Conservation (phyloP, 176 grass and related monocot genomes). For the Puya raimondii region DNA sequence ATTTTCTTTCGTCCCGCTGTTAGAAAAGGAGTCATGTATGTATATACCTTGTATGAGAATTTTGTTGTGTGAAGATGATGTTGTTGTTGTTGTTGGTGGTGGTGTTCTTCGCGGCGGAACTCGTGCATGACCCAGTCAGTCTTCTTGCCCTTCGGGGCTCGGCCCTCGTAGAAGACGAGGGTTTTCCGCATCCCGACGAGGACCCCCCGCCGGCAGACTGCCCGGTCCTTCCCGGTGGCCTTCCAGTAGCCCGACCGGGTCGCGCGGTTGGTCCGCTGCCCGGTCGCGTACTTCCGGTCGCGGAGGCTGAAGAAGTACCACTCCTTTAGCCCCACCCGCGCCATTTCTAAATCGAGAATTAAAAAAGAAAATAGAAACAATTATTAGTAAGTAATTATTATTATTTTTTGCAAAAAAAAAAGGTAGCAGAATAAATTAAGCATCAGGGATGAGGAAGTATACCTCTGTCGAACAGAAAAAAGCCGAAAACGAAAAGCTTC, state of each 20-base stretch:
- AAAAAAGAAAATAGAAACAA: not conserved
- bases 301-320: conserved; percentile 88
- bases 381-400: too few relatives aligned
- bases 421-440: too few relatives aligned
- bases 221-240: conserved; percentile 78
- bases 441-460: too few relatives aligned
- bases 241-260: conserved; percentile 95
- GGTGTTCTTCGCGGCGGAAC: conserved; percentile 59
- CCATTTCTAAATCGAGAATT: conserved; percentile 35
- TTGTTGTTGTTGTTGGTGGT: too few relatives aligned
- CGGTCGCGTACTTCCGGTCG: conserved; percentile 88
- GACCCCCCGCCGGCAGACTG: conserved; percentile 45
- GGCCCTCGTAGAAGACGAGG: conserved; percentile 83
- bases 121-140: conserved; percentile 98
- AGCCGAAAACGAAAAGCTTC: not conserved
- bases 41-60: too few relatives aligned
- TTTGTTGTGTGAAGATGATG: too few relatives aligned
- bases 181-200: conserved; percentile 95
- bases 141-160: conserved; percentile 86
- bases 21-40: not conserved
- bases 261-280: conserved; percentile 76
- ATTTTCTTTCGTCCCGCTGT: not conserved
- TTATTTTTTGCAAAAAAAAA: too few relatives aligned
- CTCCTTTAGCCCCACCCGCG: conserved; percentile 70
- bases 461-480: too few relatives aligned